Base-by-base conservation (phyloP, 108 stramenopile genomes). In the Fragilariopsis cylindrus region DNA sequence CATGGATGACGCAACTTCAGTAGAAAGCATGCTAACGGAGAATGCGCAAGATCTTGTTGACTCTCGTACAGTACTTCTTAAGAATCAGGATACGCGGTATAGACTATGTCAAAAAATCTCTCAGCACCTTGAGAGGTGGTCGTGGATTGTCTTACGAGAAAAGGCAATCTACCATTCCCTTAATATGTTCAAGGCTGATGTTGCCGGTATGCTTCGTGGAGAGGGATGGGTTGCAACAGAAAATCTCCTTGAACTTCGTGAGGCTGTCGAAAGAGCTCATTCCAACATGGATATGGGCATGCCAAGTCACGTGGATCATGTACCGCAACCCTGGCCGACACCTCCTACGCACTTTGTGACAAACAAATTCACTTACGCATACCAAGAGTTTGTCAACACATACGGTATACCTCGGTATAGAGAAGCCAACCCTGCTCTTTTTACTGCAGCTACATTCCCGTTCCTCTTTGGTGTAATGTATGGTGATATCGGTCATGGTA, bases 381-480 rank as follows among this genome's bases (percentile, higher is more conserved):
- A 92, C 83, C 98, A 98, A 82, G 97, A 96, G 74, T 98, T 99
- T 74, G 99, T 99, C 69, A 95, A 99, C 84, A 99, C 99, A 18
- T 99, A 98, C 69, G 98, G 98, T 83, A 95, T 97, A 60, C 98
- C 98, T 16, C 86, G 98, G 66, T 99, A 99, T 86, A 89, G 93
- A 52, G 98, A 99, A 86, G 96, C 95, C 71, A 99, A 99, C 81
- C 98, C 98, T 21, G 98, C 98, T 11, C 85, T 99, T 48, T 98
- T 98, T 80, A 98, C 98, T 15, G 96, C 97, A 40, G 97, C 96
- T 4, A 98, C 98, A 15, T 99, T 99, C 87, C 98, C 98, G 60
- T 99, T 99, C 87, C 81, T 98, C 68, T 99, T 98, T 70, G 98
- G 97, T 60, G 97, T 98, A 75, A 99, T 98, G 99, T 99, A 97